Evolutionary conservation across 1,284 basidiomycete genomes (phyloP).

Genomic region (Pseudozyma thailandica): DNA sequence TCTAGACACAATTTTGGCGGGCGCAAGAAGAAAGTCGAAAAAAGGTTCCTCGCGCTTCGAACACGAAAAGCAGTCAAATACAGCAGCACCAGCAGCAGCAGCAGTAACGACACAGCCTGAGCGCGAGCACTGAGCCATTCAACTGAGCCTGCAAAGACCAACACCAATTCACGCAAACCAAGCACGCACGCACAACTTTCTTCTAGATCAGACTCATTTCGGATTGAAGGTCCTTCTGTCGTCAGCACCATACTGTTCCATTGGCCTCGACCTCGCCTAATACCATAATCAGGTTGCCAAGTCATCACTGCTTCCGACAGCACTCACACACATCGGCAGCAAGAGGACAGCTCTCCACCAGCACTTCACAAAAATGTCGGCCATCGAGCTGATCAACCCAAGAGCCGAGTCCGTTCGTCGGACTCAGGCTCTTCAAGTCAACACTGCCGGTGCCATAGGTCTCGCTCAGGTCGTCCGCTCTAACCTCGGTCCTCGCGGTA

Average conservation of each 20-base stretch:
- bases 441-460: slow-evolving; percentile 86
- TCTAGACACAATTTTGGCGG: not conserved
- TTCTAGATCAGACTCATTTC: not conserved
- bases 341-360: not conserved
- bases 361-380: slow-evolving; percentile 53
- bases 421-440: slow-evolving; percentile 90
- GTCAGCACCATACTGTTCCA: not conserved
- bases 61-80: slow-evolving; percentile 20
- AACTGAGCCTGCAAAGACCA: slow-evolving; percentile 8
- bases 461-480: slow-evolving; percentile 96
- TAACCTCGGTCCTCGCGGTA: slow-evolving; percentile 82
- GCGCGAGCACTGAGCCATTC: slow-evolving; percentile 7
- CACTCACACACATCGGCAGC: not conserved
- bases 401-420: slow-evolving; percentile 90
- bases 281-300: not conserved
- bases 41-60: slow-evolving; percentile 50
- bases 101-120: not conserved
- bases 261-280: not conserved
- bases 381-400: slow-evolving; percentile 67
- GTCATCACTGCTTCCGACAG: not conserved
- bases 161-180: slow-evolving; percentile 11
- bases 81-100: slow-evolving; percentile 1
- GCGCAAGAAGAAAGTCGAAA: slow-evolving; percentile 25
- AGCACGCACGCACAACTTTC: slow-evolving; percentile 11
- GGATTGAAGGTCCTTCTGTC: not conserved